These are phyloP conservation scores for Exophiala sp. DNA, from an alignment of 2,329 filamentous ascomycete genomes.

Conservation along the genomic window DNA sequence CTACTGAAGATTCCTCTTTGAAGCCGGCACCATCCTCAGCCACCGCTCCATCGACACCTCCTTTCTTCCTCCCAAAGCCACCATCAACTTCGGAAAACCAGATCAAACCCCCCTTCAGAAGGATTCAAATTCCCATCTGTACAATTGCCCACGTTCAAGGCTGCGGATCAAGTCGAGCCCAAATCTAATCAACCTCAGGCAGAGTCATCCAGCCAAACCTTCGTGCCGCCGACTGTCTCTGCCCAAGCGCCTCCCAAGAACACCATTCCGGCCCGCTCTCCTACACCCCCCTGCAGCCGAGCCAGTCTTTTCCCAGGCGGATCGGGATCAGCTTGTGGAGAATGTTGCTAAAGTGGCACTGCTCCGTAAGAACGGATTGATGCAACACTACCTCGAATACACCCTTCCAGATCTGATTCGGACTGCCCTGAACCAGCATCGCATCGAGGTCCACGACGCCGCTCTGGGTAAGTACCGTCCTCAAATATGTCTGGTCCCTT, in stretches of 20 bases:
- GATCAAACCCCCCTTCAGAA: slow-evolving; percentile 4
- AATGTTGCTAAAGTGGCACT: slow-evolving; percentile 20
- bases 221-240: not conserved
- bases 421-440: slow-evolving; percentile 18
- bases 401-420: slow-evolving; percentile 17
- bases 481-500: not conserved
- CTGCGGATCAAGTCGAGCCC: slow-evolving; percentile 1
- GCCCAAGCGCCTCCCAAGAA: slow-evolving; percentile 4
- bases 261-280: slow-evolving; percentile 15
- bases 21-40: slow-evolving; percentile 1
- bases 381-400: slow-evolving; percentile 24
- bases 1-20: slow-evolving; percentile 2
- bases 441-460: slow-evolving; percentile 12
- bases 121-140: slow-evolving; percentile 10
- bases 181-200: not conserved
- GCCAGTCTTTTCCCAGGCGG: slow-evolving; percentile 6
- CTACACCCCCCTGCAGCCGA: slow-evolving; percentile 3
- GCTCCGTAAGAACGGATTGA: slow-evolving; percentile 18
- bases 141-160: not conserved
- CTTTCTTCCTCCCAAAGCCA: not conserved
- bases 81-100: not conserved
- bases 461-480: slow-evolving; percentile 17
- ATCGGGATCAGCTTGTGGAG: slow-evolving; percentile 10
- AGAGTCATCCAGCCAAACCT: slow-evolving; percentile 1
- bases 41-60: not conserved